Conservation (phyloP, 805 yeast species). For the baker's yeast (Saccharomyces cerevisiae) region DNA sequence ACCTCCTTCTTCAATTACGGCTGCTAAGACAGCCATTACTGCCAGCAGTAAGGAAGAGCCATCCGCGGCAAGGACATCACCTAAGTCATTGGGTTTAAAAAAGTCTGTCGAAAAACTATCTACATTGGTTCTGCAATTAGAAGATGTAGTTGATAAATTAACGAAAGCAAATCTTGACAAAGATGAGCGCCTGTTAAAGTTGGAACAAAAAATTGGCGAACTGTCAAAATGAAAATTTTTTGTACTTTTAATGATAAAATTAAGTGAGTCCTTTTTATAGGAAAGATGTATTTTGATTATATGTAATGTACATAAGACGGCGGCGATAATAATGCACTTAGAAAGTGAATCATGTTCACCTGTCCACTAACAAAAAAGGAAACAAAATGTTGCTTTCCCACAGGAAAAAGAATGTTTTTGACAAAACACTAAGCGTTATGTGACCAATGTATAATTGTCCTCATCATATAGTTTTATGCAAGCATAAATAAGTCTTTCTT, state of each 20-base stretch:
- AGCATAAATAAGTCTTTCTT: not conserved
- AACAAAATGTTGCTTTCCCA: not conserved
- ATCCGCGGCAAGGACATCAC: conserved; percentile 5
- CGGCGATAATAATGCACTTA: not conserved
- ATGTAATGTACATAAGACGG: not conserved
- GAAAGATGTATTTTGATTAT: not conserved
- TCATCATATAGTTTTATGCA: no score
- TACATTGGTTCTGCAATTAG: conserved; percentile 47
- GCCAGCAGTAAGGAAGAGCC: conserved; percentile 14
- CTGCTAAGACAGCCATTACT: conserved; percentile 7
- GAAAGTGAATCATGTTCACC: not conserved
- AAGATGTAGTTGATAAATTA: conserved; percentile 45
- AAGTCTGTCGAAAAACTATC: conserved; percentile 65
- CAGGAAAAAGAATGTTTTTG: not conserved
- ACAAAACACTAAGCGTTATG: not conserved
- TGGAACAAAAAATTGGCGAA: conserved; percentile 56
- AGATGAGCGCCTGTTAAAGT: conserved; percentile 48
- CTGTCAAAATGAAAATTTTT: conserved; percentile 34
- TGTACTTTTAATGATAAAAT: not conserved
- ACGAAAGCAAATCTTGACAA: conserved; percentile 50
- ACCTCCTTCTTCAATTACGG: conserved; percentile 15
- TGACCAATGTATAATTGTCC: not conserved
- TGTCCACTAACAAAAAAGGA: not conserved
- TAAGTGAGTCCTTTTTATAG: not conserved
- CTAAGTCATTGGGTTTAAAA: conserved; percentile 56